Conservation (phyloP, 2,329 filamentous ascomycete genomes). For the Botrytis deweyae region DNA sequence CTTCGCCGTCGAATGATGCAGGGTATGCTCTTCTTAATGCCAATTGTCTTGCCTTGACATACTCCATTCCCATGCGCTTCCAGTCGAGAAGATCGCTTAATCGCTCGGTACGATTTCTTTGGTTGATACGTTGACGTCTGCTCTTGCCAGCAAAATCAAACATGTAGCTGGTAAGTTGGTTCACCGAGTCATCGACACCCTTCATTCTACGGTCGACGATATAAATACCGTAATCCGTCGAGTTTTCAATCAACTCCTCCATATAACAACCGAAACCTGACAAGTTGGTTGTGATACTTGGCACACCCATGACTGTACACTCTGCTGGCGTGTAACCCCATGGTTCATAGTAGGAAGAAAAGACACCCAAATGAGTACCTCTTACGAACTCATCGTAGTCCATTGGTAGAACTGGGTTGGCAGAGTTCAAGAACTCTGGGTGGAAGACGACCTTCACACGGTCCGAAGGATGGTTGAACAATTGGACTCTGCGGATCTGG, state of each 20-base stretch:
- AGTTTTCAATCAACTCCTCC: slow-evolving; percentile 98
- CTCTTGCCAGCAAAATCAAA: slow-evolving; percentile 92
- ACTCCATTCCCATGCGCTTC: slow-evolving; percentile 99
- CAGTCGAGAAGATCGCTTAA: slow-evolving; percentile 94
- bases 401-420: slow-evolving; percentile 89
- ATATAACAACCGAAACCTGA: slow-evolving; percentile 99
- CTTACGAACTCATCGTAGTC: slow-evolving; percentile 99
- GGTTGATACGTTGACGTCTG: slow-evolving; percentile 95
- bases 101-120: slow-evolving; percentile 93
- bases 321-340: slow-evolving; percentile 99
- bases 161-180: slow-evolving; percentile 90
- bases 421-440: slow-evolving; percentile 93
- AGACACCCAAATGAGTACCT: slow-evolving; percentile 92
- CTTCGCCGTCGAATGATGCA: slow-evolving; percentile 73
- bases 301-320: slow-evolving; percentile 98
- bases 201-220: slow-evolving; percentile 95
- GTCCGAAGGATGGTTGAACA: slow-evolving; percentile 94
- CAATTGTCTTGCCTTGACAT: slow-evolving; percentile 93
- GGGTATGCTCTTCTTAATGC: slow-evolving; percentile 91
- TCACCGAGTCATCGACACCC: slow-evolving; percentile 95
- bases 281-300: slow-evolving; percentile 95
- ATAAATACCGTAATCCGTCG: slow-evolving; percentile 97
- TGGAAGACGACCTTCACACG: slow-evolving; percentile 98
- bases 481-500: slow-evolving; percentile 90
- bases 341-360: slow-evolving; percentile 97